Conservation (phyloP, 176 grass and related monocot species). For the bread wheat (Triticum aestivum) region DNA sequence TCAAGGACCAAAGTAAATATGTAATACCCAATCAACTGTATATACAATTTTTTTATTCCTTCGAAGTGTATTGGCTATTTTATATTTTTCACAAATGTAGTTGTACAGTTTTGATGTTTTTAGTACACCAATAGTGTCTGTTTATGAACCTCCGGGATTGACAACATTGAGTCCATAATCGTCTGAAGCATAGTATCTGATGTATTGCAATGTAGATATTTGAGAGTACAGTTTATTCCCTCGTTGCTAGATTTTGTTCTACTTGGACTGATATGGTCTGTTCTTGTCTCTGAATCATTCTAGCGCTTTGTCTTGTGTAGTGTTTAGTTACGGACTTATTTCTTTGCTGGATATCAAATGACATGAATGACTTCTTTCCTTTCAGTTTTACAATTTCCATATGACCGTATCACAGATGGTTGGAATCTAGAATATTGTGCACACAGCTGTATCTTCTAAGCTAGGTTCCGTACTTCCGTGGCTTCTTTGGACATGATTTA, state of each 20-base stretch:
- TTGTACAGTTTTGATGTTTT: background rate
- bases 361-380: background rate
- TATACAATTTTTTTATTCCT: background rate
- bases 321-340: background rate
- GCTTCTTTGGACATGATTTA: no score
- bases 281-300: background rate
- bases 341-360: background rate
- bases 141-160: background rate
- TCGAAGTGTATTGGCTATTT: background rate
- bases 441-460: background rate
- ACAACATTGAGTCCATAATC: background rate
- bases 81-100: background rate
- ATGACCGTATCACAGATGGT: background rate
- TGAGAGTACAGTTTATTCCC: background rate
- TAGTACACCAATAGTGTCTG: background rate
- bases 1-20: background rate
- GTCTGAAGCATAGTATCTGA: background rate
- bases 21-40: background rate
- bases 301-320: background rate
- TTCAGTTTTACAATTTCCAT: background rate
- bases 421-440: background rate
- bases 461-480: no score
- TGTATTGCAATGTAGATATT: background rate
- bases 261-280: background rate
- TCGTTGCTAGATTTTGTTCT: background rate